Percentiles rank a stretch among this genome's conserved stretches.
These are phyloP conservation scores for Borovskyia barvae DNA, from an alignment of 208 protist genomes.

Conservation along the genomic window DNA sequence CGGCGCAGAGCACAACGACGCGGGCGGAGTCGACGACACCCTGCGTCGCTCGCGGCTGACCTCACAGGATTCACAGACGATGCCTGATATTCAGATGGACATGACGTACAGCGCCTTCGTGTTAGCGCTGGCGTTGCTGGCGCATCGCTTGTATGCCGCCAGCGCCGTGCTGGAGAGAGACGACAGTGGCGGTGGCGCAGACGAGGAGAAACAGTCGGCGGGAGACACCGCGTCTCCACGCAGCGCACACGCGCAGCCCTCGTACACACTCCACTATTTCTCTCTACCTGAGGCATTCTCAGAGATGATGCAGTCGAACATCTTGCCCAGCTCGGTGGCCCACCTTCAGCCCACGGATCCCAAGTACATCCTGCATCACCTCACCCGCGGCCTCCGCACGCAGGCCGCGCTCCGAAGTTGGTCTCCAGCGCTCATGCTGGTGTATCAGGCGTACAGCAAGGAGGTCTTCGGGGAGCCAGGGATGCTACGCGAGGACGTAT, in stretches of 20 bases:
- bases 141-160: conserved; percentile 52
- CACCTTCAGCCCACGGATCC: conserved; percentile 7
- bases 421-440: conserved; percentile 55
- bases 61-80: not conserved
- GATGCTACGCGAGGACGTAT: conserved; percentile 67
- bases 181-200: not conserved
- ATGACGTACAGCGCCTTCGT: conserved; percentile 77
- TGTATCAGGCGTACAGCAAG: conserved; percentile 78
- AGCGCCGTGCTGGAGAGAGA: not conserved
- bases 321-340: conserved; percentile 15
- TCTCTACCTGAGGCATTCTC: conserved; percentile 17
- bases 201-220: not conserved
- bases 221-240: not conserved
- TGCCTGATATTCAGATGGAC: conserved; percentile 40
- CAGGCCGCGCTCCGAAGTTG: conserved; percentile 52
- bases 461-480: conserved; percentile 62
- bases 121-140: conserved; percentile 56
- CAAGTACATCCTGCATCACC: conserved; percentile 30
- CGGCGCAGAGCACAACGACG: not conserved
- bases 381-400: conserved; percentile 50
- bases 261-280: conserved; percentile 12
- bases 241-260: not conserved
- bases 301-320: conserved; percentile 16
- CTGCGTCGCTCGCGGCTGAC: not conserved
- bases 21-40: not conserved